Evolutionary conservation across 2,329 filamentous ascomycete genomes (phyloP), one percentile per base, ranked within the genome.

Genomic region (Rhexocercosporidium sp.): DNA sequence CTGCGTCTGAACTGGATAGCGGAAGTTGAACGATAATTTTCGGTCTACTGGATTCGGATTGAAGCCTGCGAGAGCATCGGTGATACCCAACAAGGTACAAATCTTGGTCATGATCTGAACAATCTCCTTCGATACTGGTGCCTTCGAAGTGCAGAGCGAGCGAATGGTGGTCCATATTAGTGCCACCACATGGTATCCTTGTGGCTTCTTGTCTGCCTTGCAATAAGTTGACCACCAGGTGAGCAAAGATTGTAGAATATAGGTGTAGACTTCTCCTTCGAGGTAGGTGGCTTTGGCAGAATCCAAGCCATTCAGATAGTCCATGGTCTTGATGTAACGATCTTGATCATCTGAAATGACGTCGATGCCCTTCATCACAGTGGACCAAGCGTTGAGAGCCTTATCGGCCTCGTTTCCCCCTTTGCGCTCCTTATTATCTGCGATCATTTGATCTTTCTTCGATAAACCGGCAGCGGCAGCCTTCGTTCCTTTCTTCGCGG

Each of bases 181-280:
- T 7, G 82, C 82, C 25, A 81, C 79, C 31, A 84, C 78, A 49
- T 81, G 78, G 59, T 79, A 77, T 8, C 77, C 75, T n/a, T 77
- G 73, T 14, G 59, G 37, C 65, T 77, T 77, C 59, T 74, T 76
- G 39, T 69, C 64, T 65, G 77, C 63, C 69, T 77, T 74, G 64
- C 79, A 81, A 29, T 78, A 77, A 18, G 76, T 71, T 20, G 82
- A 79, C 83, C 84, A 86, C 78, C 84, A 82, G 31, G 77, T 76
- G 11, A 86, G 70, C 3, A 86, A 75, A 44, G 81, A 79, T 66
- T 82, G 83, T 46, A 86, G 75, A 70, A 84, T 81, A 72, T 83
- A 86, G 0, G 84, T 77, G 29, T 77, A 73, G 9, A 78, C 70
- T 51, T 79, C 78, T 18, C 70, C 70, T 63, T 79, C 77, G 6